These are phyloP conservation scores for Grigorovia transvaalensis DNA, from an alignment of 805 yeast species.

Conservation along the genomic window DNA sequence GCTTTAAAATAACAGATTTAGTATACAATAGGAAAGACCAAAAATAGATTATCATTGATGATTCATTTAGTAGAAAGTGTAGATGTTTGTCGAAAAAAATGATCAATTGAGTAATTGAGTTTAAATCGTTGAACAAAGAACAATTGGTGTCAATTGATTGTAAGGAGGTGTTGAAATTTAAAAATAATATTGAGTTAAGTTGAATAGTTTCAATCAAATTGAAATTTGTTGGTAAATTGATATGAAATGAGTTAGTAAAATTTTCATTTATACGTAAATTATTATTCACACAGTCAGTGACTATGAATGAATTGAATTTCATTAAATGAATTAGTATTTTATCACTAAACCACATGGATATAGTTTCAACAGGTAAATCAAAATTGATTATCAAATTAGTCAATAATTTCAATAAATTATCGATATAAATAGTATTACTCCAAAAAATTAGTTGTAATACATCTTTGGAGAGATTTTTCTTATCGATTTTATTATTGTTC, in stretches of 20 bases:
- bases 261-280: neutral
- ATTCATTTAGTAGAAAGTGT: conserved; percentile 8
- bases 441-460: conserved; percentile 13
- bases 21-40: conserved; percentile 57
- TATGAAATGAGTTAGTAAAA: too few relatives aligned
- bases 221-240: neutral
- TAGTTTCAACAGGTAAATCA: conserved; percentile 25
- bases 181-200: conserved; percentile 36
- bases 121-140: conserved; percentile 33
- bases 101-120: conserved; percentile 33
- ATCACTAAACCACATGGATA: conserved; percentile 41
- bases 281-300: neutral
- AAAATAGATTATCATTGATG: conserved; percentile 46
- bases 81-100: conserved; percentile 11
- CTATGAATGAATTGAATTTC: neutral
- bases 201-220: conserved; percentile 2
- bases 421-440: conserved; percentile 28
- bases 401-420: conserved; percentile 30
- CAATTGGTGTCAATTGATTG: conserved; percentile 29
- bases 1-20: conserved; percentile 38
- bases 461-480: neutral
- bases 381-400: conserved; percentile 33
- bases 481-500: too few relatives aligned
- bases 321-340: neutral
- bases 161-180: conserved; percentile 46